Evolutionary conservation across 371 early-diverging fungal genomes (phyloP).

Genomic region (Nematocida sp.): DNA sequence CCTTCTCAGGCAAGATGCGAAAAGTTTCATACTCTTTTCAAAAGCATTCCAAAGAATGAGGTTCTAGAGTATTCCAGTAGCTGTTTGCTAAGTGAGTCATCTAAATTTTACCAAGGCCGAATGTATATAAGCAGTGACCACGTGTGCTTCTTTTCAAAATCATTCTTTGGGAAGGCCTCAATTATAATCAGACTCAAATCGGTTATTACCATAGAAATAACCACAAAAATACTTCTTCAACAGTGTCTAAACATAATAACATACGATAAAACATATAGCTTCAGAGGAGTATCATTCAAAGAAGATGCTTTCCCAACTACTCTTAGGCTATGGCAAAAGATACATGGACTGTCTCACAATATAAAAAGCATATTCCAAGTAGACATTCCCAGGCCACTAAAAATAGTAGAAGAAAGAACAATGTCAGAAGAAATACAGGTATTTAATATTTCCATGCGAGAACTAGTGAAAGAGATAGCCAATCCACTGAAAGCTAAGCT

Average conservation of each 20-base stretch:
- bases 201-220: slow-evolving; percentile 22
- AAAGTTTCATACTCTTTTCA: slow-evolving; percentile 41
- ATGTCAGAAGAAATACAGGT: slow-evolving; percentile 27
- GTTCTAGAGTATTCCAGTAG: slow-evolving; percentile 26
- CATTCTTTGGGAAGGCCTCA: slow-evolving; percentile 33
- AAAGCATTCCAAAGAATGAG: slow-evolving; percentile 48
- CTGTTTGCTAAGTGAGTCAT: slow-evolving; percentile 21
- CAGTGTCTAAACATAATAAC: slow-evolving; percentile 43
- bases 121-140: slow-evolving; percentile 45
- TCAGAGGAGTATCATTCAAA: slow-evolving; percentile 31
- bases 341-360: background rate
- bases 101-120: slow-evolving; percentile 41
- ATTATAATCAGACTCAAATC: slow-evolving; percentile 20
- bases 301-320: slow-evolving; percentile 26
- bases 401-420: slow-evolving; percentile 21
- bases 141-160: slow-evolving; percentile 39
- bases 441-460: slow-evolving; percentile 11
- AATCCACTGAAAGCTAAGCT: background rate
- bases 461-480: slow-evolving; percentile 1
- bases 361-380: slow-evolving; percentile 27
- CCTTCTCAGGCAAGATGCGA: slow-evolving; percentile 37
- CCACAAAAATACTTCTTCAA: slow-evolving; percentile 36
- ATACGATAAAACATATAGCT: slow-evolving; percentile 50
- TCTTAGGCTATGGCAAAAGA: slow-evolving; percentile 25
- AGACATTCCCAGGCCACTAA: slow-evolving; percentile 31